These are phyloP conservation scores for Cadophora sp. DNA, from an alignment of 2,329 filamentous ascomycete genomes.

Conservation along the genomic window DNA sequence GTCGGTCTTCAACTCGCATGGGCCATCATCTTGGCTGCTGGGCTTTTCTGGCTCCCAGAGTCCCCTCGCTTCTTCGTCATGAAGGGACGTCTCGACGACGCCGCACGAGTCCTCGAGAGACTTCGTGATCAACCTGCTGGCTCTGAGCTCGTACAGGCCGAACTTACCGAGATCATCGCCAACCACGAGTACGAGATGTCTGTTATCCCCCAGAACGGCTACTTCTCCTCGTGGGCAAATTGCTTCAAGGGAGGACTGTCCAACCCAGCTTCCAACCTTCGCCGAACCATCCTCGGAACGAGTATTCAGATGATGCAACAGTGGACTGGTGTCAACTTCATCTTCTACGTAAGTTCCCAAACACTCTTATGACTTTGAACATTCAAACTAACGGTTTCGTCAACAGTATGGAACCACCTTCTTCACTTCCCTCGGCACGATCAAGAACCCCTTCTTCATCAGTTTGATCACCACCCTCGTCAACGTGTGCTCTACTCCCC, in stretches of 20 bases:
- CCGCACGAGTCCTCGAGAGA: slow-evolving; percentile 67
- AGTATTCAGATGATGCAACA: slow-evolving; percentile 84
- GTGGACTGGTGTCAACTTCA: slow-evolving; percentile 84
- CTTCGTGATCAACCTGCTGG: slow-evolving; percentile 77
- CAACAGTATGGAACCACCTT: slow-evolving; percentile 87
- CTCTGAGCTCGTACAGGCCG: slow-evolving; percentile 77
- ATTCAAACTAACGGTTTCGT: too few species aligned
- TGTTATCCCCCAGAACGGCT: slow-evolving; percentile 68
- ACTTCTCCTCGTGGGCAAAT: slow-evolving; percentile 75
- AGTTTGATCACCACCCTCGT: slow-evolving; percentile 56
- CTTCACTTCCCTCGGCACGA: slow-evolving; percentile 75
- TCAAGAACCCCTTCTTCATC: slow-evolving; percentile 78
- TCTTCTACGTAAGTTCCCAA: slow-evolving; percentile 58
- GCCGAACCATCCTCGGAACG: slow-evolving; percentile 74
- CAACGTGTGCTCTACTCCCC: slow-evolving; percentile 83
- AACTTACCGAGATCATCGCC: slow-evolving; percentile 84
- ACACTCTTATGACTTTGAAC: too few species aligned
- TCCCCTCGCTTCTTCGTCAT: slow-evolving; percentile 86
- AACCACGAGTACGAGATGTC: slow-evolving; percentile 85
- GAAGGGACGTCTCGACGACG: slow-evolving; percentile 69
- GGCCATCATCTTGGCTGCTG: slow-evolving; percentile 75
- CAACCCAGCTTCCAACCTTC: slow-evolving; percentile 74
- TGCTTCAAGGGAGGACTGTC: slow-evolving; percentile 72
- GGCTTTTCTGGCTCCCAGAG: slow-evolving; percentile 80
- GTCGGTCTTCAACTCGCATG: slow-evolving; percentile 82